Evolutionary conservation across 2,329 filamentous ascomycete species (phyloP).

Genomic region (Pezizomycotina sp.): DNA sequence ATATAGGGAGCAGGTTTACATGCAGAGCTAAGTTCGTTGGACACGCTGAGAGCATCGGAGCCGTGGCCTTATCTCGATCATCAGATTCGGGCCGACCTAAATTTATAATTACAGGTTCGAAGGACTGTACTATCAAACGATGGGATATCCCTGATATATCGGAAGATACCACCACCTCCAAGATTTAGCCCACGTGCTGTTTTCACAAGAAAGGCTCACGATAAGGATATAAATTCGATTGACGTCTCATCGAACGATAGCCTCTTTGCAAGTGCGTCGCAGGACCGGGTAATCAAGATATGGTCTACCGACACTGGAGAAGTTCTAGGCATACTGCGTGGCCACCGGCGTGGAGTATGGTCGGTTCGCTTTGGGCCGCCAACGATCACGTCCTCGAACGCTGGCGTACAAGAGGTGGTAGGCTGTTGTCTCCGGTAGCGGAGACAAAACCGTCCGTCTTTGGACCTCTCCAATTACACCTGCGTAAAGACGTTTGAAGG

Average conservation of each 20-base stretch:
- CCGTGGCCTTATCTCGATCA: slow-evolving; percentile 63
- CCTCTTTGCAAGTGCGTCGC: slow-evolving; percentile 90
- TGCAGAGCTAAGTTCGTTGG: slow-evolving; percentile 73
- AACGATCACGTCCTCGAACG: slow-evolving; percentile 53
- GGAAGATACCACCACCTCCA: slow-evolving; percentile 30
- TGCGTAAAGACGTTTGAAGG: slow-evolving; percentile 91
- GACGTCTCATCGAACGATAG: slow-evolving; percentile 57
- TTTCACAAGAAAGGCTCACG: slow-evolving; percentile 88
- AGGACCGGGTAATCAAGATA: slow-evolving; percentile 93
- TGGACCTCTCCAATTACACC: slow-evolving; percentile 81
- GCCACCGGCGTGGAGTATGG: slow-evolving; percentile 92
- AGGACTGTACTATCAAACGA: slow-evolving; percentile 87
- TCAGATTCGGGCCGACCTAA: slow-evolving; percentile 59
- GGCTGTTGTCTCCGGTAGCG: slow-evolving; percentile 71
- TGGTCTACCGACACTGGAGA: slow-evolving; percentile 86
- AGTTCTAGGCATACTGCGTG: slow-evolving; percentile 74
- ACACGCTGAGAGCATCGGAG: slow-evolving; percentile 84
- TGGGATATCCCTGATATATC: slow-evolving; percentile 59
- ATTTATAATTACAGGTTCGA: slow-evolving; percentile 80
- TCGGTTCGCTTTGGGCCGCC: slow-evolving; percentile 71
- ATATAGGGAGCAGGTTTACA: slow-evolving; percentile 47
- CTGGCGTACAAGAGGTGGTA: slow-evolving; percentile 48
- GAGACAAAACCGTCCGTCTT: slow-evolving; percentile 88
- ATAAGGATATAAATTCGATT: slow-evolving; percentile 96
- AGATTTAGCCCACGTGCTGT: slow-evolving; percentile 47